phyloP scores from a whole-genome alignment of 1,284 basidiomycete genomes.

The Irpex rosettiformis region DNA sequence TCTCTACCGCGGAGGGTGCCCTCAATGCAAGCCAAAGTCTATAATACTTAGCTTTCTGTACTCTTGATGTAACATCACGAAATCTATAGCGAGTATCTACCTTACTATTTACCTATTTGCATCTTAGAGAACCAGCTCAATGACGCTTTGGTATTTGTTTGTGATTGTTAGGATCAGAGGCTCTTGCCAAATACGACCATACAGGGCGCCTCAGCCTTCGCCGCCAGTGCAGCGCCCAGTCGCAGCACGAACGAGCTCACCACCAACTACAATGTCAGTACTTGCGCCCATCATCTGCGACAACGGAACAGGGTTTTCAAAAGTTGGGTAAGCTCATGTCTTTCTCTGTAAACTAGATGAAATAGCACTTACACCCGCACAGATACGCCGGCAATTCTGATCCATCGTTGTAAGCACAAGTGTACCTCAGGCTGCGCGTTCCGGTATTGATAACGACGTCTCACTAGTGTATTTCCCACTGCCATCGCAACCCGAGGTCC shows the following conservation, averaged over 20 bases:
- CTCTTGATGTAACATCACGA: background rate
- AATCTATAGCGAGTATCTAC: background rate
- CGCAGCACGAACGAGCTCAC: slow-evolving; percentile 1
- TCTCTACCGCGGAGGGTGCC: slow-evolving; percentile 2
- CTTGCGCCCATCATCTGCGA: slow-evolving; percentile 93
- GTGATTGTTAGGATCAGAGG: slow-evolving; percentile 17
- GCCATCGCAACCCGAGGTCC: slow-evolving; percentile 87
- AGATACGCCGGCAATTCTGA: slow-evolving; percentile 99
- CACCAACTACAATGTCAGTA: slow-evolving; percentile 56
- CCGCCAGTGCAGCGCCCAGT: background rate
- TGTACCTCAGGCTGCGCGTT: background rate
- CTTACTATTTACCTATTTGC: no score
- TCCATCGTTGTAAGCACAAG: slow-evolving; percentile 81
- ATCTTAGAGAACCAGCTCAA: no score
- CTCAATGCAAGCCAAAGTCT: slow-evolving; percentile 8
- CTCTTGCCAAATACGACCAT: slow-evolving; percentile 13
- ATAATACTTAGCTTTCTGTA: background rate
- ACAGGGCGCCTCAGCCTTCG: slow-evolving; percentile 4
- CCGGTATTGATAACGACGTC: slow-evolving; percentile 6
- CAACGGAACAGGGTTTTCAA: slow-evolving; percentile 97
- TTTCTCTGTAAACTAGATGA: background rate
- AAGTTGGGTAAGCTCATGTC: slow-evolving; percentile 77
- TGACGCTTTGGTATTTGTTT: no score
- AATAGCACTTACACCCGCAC: slow-evolving; percentile 8
- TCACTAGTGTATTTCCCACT: slow-evolving; percentile 84